Evolutionary conservation across 768 basidiomycete species (phyloP), one percentile per base, ranked within the genome.

Genomic region (Suillus subalutaceus): DNA sequence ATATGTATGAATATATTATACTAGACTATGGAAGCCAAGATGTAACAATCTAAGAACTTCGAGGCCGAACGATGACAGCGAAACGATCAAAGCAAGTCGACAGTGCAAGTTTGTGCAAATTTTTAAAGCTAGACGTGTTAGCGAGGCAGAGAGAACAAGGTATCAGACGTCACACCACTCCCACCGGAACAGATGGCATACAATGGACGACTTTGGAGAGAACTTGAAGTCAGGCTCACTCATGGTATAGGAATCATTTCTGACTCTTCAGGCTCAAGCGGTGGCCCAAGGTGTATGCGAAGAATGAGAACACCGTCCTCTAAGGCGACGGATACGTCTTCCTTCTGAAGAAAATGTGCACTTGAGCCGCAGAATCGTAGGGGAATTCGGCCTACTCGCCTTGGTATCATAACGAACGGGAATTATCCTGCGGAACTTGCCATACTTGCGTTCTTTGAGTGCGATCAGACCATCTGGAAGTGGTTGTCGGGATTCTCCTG

Each of bases 261-360:
- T 2, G 75, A 46, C 58, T 81, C 79, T 66, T 87, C 82, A 40
- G 73, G 70, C 63, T 77, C 67, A 66, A 78, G 81, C 12, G 84
- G 82, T 23, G 79, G 73, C 9, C 87, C 88, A 67, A 80, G 82
- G 61, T 81, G 75, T 67, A 91, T 82, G 69, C 76, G 85, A 72
- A 91, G 74, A 23, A 81, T 82, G 56, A 91, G 83, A 61, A 91
- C 74, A 43, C 90, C 90, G 72, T 89, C 85, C 68, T 84, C 82
- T 79, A 91, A 82, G 62, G 79, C 77, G 40, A 84, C 86, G 37
- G 79, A 73, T 62, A 90, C 73, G 69, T 90, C 85, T 71, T 83
- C 80, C 70, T 81, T 77, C 89, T 88, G 70, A 60, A 66, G 18
- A 55, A 67, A 62, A 41, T 64, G 48, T 35, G 41, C 53, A 48